phyloP scores from a whole-genome alignment of 2,329 filamentous ascomycete species.

The Fusarium penzigii region DNA sequence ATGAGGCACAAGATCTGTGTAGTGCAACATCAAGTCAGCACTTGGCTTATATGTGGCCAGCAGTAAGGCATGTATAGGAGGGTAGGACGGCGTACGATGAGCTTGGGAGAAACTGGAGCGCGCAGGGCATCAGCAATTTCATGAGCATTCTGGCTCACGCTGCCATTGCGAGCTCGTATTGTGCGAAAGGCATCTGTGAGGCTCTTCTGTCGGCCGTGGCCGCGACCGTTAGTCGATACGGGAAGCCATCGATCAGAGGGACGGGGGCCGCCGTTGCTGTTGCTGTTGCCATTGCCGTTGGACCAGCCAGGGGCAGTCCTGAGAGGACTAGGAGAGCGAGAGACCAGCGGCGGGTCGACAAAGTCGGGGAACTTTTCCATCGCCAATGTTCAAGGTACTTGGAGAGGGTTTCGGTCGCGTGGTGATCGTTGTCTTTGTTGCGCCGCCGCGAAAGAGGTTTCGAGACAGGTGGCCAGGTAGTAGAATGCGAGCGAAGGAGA shows the following conservation, averaged over 20 bases:
- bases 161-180: constrained; percentile 78
- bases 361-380: constrained; percentile 63
- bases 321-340: constrained; percentile 29
- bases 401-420: neutral
- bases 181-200: constrained; percentile 84
- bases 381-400: constrained; percentile 1
- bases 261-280: constrained; percentile 11
- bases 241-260: constrained; percentile 32
- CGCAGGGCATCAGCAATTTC: constrained; percentile 90
- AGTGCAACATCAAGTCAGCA: constrained; percentile 31
- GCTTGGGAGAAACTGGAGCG: constrained; percentile 83
- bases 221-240: constrained; percentile 35
- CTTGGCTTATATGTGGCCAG: constrained; percentile 11
- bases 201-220: constrained; percentile 79
- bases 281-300: constrained; percentile 21
- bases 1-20: constrained; percentile 76
- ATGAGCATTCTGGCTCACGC: constrained; percentile 88
- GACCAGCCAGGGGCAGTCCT: constrained; percentile 28
- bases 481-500: neutral
- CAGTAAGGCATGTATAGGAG: neutral
- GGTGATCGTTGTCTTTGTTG: constrained; percentile 1
- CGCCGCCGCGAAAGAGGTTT: neutral
- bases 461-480: neutral
- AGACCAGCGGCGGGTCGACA: constrained; percentile 42
- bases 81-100: constrained; percentile 64